phyloP scores from a whole-genome alignment of 2,329 filamentous ascomycete genomes.

The Aspergillus tanneri region DNA sequence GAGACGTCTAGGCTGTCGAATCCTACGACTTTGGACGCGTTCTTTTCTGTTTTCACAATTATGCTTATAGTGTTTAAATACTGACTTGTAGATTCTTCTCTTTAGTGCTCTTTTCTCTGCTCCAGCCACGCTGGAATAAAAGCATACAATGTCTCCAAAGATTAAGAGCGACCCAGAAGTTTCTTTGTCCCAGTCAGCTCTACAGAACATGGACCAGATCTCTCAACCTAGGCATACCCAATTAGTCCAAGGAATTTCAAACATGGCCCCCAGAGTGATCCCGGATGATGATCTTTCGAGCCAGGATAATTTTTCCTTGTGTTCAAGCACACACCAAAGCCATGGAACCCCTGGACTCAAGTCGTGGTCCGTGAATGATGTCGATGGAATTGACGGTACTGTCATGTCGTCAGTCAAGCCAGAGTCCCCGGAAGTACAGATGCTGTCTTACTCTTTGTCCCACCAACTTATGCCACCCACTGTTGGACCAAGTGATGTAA shows the following conservation, averaged over 20 bases:
- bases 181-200: slow-evolving; percentile 33
- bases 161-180: slow-evolving; percentile 40
- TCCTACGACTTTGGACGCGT: slow-evolving; percentile 22
- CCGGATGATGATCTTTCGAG: slow-evolving; percentile 47
- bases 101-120: slow-evolving; percentile 31
- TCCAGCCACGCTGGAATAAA: slow-evolving; percentile 20
- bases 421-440: slow-evolving; percentile 43
- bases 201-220: slow-evolving; percentile 34
- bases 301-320: slow-evolving; percentile 44
- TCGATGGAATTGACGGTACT: slow-evolving; percentile 41
- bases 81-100: slow-evolving; percentile 32
- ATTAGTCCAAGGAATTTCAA: slow-evolving; percentile 39
- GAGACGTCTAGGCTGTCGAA: not conserved
- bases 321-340: slow-evolving; percentile 39
- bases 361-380: slow-evolving; percentile 40
- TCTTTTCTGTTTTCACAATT: slow-evolving; percentile 15
- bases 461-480: slow-evolving; percentile 41
- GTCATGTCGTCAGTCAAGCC: slow-evolving; percentile 37
- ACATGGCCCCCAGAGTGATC: slow-evolving; percentile 39
- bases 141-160: slow-evolving; percentile 39
- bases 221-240: slow-evolving; percentile 38
- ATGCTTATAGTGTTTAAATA: slow-evolving; percentile 27
- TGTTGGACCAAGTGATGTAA: slow-evolving; percentile 40
- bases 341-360: slow-evolving; percentile 38
- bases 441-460: slow-evolving; percentile 44